Percentiles rank a stretch among this genome's conserved stretches.
These are phyloP conservation scores for Globisporangium middletonii DNA, from an alignment of 352 stramenopile species.

Conservation along the genomic window DNA sequence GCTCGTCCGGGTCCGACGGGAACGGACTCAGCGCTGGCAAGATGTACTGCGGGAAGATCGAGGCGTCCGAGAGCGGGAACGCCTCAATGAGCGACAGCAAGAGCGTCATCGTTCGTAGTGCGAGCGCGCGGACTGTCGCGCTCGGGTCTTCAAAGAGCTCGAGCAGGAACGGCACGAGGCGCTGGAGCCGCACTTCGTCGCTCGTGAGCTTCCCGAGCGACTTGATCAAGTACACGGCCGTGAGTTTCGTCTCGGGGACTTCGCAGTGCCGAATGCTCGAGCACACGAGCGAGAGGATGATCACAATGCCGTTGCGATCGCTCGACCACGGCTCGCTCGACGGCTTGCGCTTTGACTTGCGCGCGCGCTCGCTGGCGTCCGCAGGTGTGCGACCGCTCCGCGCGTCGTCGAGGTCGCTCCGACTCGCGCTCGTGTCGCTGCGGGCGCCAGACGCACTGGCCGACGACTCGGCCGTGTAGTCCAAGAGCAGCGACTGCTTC, in stretches of 20 bases:
- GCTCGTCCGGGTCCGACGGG: constrained; percentile 86
- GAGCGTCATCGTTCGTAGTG: constrained; percentile 87
- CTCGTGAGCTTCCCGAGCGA: constrained; percentile 83
- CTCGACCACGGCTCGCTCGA: constrained; percentile 21
- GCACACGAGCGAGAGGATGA: constrained; percentile 81
- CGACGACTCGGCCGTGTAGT: constrained; percentile 35
- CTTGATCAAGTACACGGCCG: constrained; percentile 90
- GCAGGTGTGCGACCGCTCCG: not conserved
- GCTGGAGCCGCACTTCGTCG: constrained; percentile 93
- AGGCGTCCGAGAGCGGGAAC: constrained; percentile 93
- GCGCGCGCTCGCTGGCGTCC: constrained; percentile 7
- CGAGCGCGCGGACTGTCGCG: constrained; percentile 85
- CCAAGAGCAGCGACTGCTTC: constrained; percentile 59
- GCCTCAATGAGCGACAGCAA: constrained; percentile 87
- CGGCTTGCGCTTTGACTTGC: constrained; percentile 8
- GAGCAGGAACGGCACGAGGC: constrained; percentile 91
- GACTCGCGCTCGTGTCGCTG: not conserved
- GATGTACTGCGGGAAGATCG: constrained; percentile 97
- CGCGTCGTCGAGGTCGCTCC: constrained; percentile 3
- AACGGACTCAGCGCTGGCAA: constrained; percentile 90
- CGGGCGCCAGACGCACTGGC: constrained; percentile 3
- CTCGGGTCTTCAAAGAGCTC: constrained; percentile 91
- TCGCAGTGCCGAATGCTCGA: constrained; percentile 81
- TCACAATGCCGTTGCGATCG: constrained; percentile 81
- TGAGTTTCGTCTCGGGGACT: constrained; percentile 83